Conservation (phyloP, 345 rosid species). For the Arabidopsis thaliana region DNA sequence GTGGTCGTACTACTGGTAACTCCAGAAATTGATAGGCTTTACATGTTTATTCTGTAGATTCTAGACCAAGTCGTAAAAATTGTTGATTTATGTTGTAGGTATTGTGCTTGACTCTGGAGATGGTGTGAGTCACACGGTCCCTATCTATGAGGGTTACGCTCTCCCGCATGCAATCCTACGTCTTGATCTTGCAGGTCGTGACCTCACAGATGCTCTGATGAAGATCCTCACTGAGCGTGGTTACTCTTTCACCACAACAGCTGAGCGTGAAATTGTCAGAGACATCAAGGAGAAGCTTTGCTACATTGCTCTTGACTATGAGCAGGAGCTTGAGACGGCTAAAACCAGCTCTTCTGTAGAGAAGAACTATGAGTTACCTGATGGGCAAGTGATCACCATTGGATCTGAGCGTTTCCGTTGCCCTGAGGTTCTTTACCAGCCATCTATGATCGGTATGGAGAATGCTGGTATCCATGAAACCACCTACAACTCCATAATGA, state of each 20-base stretch:
- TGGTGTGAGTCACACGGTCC: conserved; percentile 89
- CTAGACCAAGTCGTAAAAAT: background rate
- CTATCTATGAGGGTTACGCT: conserved; percentile 83
- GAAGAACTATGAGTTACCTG: conserved; percentile 87
- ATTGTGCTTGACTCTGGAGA: conserved; percentile 91
- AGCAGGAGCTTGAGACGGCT: conserved; percentile 86
- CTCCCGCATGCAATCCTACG: conserved; percentile 89
- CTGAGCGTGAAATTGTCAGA: conserved; percentile 93
- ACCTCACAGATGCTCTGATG: conserved; percentile 80
- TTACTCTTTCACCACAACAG: conserved; percentile 87
- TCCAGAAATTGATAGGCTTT: background rate
- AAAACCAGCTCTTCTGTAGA: conserved; percentile 81
- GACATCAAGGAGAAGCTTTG: conserved; percentile 90
- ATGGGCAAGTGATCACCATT: conserved; percentile 92
- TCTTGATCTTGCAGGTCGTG: conserved; percentile 86
- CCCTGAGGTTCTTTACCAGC: conserved; percentile 91
- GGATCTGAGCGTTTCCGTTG: conserved; percentile 91
- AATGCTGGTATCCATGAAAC: conserved; percentile 87
- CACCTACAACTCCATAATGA: conserved; percentile 88
- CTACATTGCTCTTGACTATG: conserved; percentile 84
- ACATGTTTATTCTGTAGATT: background rate
- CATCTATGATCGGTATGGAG: conserved; percentile 94
- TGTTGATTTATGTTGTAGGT: conserved; percentile 51
- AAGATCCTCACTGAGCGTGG: conserved; percentile 93
- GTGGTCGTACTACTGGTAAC: conserved; percentile 95